A percentile compares a stretch with the other conserved stretches of the same genome.
These are phyloP conservation scores for Microstroma glucosiphilum DNA, from an alignment of 1,284 basidiomycete genomes.

Conservation along the genomic window DNA sequence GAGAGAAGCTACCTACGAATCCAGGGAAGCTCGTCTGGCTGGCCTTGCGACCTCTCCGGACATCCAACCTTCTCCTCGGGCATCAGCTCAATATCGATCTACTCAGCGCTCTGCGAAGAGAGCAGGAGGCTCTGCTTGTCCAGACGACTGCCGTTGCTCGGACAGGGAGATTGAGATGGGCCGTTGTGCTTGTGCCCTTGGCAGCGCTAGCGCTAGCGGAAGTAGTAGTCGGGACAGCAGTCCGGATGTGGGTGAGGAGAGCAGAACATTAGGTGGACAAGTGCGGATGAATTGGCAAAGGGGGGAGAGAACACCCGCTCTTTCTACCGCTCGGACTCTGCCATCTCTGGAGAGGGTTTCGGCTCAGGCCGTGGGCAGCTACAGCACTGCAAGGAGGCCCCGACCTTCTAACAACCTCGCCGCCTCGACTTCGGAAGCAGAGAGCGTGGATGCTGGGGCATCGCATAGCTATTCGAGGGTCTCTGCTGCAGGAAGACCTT, in stretches of 20 bases:
- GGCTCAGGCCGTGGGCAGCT: not conserved
- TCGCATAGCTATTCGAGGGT: not conserved
- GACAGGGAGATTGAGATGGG: not conserved
- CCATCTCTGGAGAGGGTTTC: not conserved
- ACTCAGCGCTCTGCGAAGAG: not conserved
- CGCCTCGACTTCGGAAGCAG: not conserved
- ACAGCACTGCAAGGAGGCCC: not conserved
- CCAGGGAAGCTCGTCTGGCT: too few species aligned
- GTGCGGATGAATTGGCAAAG: too few species aligned
- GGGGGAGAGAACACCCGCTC: too few species aligned
- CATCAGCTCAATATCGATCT: not conserved
- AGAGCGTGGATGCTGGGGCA: not conserved
- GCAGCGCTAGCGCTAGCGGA: not conserved
- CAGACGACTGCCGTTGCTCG: slow-evolving; percentile 3
- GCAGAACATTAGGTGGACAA: too few species aligned
- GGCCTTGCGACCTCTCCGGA: not conserved
- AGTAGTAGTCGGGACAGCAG: not conserved
- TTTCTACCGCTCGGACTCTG: not conserved
- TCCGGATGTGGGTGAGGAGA: too few species aligned
- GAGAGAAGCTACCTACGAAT: not conserved
- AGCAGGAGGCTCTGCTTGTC: not conserved
- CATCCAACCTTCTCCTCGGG: not conserved
- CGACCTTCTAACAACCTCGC: not conserved
- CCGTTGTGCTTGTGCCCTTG: not conserved
- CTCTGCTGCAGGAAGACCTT: not conserved